These are phyloP conservation scores for Mycena rosella DNA, from an alignment of 768 basidiomycete species.

Conservation along the genomic window DNA sequence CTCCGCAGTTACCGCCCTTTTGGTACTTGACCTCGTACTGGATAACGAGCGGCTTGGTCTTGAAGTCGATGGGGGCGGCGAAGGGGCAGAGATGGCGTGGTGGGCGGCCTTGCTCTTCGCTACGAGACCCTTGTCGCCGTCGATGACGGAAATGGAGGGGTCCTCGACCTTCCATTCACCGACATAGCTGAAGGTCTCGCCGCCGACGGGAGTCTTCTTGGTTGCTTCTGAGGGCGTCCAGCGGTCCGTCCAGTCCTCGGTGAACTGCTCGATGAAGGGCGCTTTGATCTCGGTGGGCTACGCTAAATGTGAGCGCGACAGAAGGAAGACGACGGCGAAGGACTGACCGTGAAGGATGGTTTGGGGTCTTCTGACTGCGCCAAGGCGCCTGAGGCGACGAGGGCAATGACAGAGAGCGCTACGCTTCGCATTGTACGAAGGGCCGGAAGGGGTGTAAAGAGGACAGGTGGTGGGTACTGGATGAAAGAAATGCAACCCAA, in stretches of 20 bases:
- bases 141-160: conserved; percentile 78
- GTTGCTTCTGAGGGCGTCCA: conserved; percentile 98
- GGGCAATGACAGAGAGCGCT: conserved; percentile 82
- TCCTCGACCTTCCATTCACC: conserved; percentile 98
- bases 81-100: conserved; percentile 99
- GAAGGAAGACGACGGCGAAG: conserved; percentile 27
- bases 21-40: conserved; percentile 99
- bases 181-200: conserved; percentile 97
- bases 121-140: conserved; percentile 92
- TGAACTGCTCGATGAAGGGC: conserved; percentile 97
- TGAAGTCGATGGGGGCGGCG: conserved; percentile 80
- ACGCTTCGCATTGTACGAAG: conserved; percentile 93
- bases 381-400: conserved; percentile 73
- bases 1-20: conserved; percentile 98
- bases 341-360: conserved; percentile 76
- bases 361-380: conserved; percentile 73
- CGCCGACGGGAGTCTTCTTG: conserved; percentile 96
- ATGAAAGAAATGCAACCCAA: conserved; percentile 43
- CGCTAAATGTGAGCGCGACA: conserved; percentile 35
- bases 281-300: conserved; percentile 86
- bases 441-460: conserved; percentile 63
- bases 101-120: conserved; percentile 98
- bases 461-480: no score
- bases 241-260: conserved; percentile 87
- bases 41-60: conserved; percentile 88